Evolutionary conservation across 176 grass and related monocot genomes (phyloP).

Genomic region (Metroxylon sagu): DNA sequence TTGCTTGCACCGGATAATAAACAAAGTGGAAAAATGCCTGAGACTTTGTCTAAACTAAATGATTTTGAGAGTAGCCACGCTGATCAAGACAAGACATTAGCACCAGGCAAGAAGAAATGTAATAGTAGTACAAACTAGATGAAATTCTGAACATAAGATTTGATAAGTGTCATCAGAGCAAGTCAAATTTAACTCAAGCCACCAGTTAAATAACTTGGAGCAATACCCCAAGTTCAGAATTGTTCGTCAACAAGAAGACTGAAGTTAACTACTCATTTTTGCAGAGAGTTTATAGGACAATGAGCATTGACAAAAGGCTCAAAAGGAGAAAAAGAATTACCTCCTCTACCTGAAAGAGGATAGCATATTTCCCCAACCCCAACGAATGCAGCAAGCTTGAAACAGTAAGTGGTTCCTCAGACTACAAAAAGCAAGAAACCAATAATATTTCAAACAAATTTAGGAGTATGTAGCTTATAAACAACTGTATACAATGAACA

Average conservation of each 20-base stretch:
- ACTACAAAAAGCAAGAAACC: slow-evolving; percentile 39
- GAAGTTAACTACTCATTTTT: neutral
- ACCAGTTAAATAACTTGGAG: neutral
- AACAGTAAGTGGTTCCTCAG: slow-evolving; percentile 46
- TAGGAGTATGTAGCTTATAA: no score
- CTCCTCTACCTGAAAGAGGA: slow-evolving; percentile 93
- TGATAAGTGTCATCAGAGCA: no score
- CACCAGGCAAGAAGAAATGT: no score
- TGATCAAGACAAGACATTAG: no score
- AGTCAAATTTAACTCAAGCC: no score
- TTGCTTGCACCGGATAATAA: no score
- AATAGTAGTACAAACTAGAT: no score
- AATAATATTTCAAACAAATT: neutral
- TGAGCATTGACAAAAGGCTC: neutral
- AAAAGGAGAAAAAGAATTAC: slow-evolving; percentile 25
- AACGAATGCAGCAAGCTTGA: slow-evolving; percentile 53
- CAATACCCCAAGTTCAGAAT: neutral
- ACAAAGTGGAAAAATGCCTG: no score
- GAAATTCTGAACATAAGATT: no score
- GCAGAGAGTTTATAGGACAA: neutral
- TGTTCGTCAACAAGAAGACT: neutral
- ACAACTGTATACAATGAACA: no score
- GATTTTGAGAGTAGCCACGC: no score
- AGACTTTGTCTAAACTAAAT: no score
- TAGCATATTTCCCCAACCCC: slow-evolving; percentile 68